Evolutionary conservation across 1,284 basidiomycete species (phyloP), one percentile per base, ranked within the genome.

Genomic region (Laetiporus sulphureus): DNA sequence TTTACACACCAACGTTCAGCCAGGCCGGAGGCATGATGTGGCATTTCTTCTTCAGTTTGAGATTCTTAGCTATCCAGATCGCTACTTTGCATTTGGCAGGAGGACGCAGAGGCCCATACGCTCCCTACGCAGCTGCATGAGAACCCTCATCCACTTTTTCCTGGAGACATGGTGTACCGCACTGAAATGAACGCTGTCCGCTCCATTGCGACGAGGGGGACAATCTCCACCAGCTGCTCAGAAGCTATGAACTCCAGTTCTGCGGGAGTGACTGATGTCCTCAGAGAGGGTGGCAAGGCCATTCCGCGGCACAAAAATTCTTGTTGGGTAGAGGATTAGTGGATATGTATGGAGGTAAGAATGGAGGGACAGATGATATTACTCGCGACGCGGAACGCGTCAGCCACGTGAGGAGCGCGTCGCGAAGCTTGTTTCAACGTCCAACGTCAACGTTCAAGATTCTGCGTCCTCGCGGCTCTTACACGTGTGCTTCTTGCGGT

Each of bases 21-120:
- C 95, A 99, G 20, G 77, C 72, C 2, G 95, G 95, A 0, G 91
- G 73, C 4, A 97, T 73, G 33, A 99, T 88, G 51, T 90, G 78
- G 50, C 95, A 98, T 62, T 95, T 95, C 55, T 88, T 85, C 70
- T 96, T 96, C 51, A 84, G 65, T 63, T 98, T 98, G 41, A 99
- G 69, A 54, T 95, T 91, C 5, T 90, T 68, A 0, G 93, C 95
- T 65, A 99, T 84, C 96, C 95, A 99, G 4, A 98, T 71, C 0
- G 96, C 96, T 8, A 98, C 79, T 46, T 73, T 72, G 18, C 83
- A 72, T 59, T 87, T 86, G 33, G 78, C 74, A 10, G 95, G 93
- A 5, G 96, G 95, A 11, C 83, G 72, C 40, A 99, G 79, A 8
- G 96, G 95, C 1, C 96, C 96, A 56, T 93, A 97, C 43, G 87